Evolutionary conservation across 768 basidiomycete species (phyloP).

Genomic region (Rickenella mellea): DNA sequence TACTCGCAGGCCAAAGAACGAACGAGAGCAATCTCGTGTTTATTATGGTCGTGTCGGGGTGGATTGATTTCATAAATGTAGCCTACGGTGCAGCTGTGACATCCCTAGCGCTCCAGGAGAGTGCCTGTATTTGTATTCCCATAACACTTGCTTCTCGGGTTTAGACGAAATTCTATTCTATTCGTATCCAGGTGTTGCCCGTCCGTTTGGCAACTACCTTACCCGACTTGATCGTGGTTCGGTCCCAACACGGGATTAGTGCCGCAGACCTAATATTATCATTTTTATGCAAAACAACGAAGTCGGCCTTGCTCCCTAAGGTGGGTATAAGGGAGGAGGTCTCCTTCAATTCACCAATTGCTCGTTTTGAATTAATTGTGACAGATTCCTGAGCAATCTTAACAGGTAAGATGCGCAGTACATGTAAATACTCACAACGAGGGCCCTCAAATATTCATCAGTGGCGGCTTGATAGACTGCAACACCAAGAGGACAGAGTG

Average conservation of each 20-base stretch:
- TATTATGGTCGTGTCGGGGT: no score
- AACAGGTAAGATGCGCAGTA: not conserved
- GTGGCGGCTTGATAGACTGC: slow-evolving; percentile 52
- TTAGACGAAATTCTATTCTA: no score
- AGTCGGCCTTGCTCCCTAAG: slow-evolving; percentile 40
- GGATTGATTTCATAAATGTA: no score
- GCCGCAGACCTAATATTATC: slow-evolving; percentile 34
- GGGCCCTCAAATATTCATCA: slow-evolving; percentile 30
- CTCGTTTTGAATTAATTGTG: slow-evolving; percentile 41
- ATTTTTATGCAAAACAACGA: slow-evolving; percentile 47
- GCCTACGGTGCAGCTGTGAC: no score
- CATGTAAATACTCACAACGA: slow-evolving; percentile 30
- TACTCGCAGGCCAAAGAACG: no score
- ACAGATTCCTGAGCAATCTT: slow-evolving; percentile 33
- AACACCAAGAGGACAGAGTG: slow-evolving; percentile 47
- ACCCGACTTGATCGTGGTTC: slow-evolving; percentile 42
- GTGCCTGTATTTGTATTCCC: no score
- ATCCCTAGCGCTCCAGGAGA: no score
- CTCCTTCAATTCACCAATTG: slow-evolving; percentile 26
- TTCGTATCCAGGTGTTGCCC: slow-evolving; percentile 28
- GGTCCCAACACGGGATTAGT: slow-evolving; percentile 38
- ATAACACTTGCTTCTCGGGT: no score
- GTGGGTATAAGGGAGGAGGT: slow-evolving; percentile 25
- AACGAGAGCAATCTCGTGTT: no score
- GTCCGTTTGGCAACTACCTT: slow-evolving; percentile 31